Evolutionary conservation across 371 early-diverging fungal species (phyloP).

Genomic region (Mortierella sp.): DNA sequence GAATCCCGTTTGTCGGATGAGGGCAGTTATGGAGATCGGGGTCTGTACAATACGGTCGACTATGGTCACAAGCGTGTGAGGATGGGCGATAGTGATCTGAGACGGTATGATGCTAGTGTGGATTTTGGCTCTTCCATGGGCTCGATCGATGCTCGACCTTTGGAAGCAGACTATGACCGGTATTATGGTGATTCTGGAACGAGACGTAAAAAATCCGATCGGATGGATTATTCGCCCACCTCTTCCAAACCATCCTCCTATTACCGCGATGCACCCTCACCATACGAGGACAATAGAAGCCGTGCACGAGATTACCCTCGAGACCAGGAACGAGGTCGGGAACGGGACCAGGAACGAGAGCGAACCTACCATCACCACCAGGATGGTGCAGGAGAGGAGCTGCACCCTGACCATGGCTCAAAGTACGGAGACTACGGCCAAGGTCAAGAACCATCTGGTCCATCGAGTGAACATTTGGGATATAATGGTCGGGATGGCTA

Average conservation of each 20-base stretch:
- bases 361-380: too few relatives aligned
- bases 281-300: neutral
- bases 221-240: too few relatives aligned
- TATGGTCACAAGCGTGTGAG: slow-evolving; percentile 25
- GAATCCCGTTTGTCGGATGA: neutral
- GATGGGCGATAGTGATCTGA: slow-evolving; percentile 15
- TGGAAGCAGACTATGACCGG: slow-evolving; percentile 48
- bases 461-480: too few relatives aligned
- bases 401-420: too few relatives aligned
- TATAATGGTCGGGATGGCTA: too few relatives aligned
- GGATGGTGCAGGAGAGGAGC: too few relatives aligned
- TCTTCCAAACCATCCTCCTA: too few relatives aligned
- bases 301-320: neutral
- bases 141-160: slow-evolving; percentile 20
- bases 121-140: slow-evolving; percentile 2
- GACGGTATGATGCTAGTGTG: slow-evolving; percentile 1
- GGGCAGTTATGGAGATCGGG: slow-evolving; percentile 10
- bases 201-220: slow-evolving; percentile 25
- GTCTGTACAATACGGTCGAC: slow-evolving; percentile 7
- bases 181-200: slow-evolving; percentile 37
- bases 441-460: too few relatives aligned
- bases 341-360: too few relatives aligned
- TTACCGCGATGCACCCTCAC: too few relatives aligned
- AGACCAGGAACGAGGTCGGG: too few relatives aligned
- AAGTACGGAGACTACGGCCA: too few relatives aligned